Base-by-base conservation (phyloP, 768 basidiomycete genomes). In the Neoboletus brunneissimus region DNA sequence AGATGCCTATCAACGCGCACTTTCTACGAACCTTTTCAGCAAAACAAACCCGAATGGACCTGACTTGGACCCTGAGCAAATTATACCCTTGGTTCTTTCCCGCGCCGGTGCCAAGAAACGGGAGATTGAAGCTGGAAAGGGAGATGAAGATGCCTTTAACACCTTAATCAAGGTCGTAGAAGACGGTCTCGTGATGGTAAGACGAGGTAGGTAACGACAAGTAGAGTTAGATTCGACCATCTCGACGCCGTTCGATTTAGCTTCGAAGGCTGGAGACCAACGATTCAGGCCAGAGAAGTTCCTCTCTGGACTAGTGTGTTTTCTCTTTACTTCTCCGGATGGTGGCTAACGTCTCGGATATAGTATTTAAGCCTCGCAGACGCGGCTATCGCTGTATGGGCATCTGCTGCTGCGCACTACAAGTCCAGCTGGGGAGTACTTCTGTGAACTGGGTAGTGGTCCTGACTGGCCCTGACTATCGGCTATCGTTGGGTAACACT, bases 231-330 rank as follows among this genome's bases (percentile, higher is more conserved):
- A 34, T 35, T 41, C 2, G 48, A 37, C 11, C 35, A 1, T 31
- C 23, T 57, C 56, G 16, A 59, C 13, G 25, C 11, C 29, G 42
- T 31, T 53, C 20, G 8, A 49, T 49, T 43, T 59, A 90, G 88
- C 81, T 31, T 82, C 83, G 0, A 79, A 81, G 57, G 68, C 75
- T 4, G 92, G 93, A 3, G 96, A 98, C 71, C 76, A 86, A 3
- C 82, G 84, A 43, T 75, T 92, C 48, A 82, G 89, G 46, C 73
- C 98, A 31, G 95, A 99, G 69, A 94, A 89, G 63, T 92, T 86
- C 67, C 76, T 95, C 18, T 80, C 87, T 40, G 80, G 82, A 45
- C 75, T 91, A 48, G 95, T 96, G 66, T 59, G 89, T 79, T 7
- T 15, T 46, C 32, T 34, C 29, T 27, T 29, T 11, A 2, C 18